Base-by-base conservation (phyloP, 371 early-diverging fungal genomes). In the Mortierella polycephala region DNA sequence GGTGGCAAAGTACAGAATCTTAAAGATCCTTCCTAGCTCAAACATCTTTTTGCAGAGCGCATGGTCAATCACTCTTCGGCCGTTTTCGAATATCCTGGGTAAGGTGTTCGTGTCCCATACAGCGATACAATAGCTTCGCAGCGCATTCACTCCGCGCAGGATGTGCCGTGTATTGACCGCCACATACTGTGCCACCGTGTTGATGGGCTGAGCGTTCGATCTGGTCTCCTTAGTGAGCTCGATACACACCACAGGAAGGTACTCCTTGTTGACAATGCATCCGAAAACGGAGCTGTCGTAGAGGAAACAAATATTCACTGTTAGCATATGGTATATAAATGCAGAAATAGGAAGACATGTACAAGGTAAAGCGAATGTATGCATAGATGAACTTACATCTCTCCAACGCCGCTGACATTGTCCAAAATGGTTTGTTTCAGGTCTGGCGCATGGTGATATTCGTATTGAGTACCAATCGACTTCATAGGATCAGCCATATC, bases 401-500 rank as follows among this genome's bases (percentile, higher is more conserved):
- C 77, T 37, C 77, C 72, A n/a, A 71, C 52, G 9, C 72, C 68
- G 8, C 64, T 60, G 9, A 77, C 69, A 9, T 62, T 62, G 39
- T 16, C 60, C 12, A 46, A 44, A 5, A 77, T 63, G 2, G 77
- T 77, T 21, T 58, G 45, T 9, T 12, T 57, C 37, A 77, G 41
- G 49, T 77, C 77, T 0, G 61, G 61, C n/a, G 69, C 40, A 21
- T 77, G 72, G 23, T 77, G 72, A 20, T 68, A 68, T 47, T 77
- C 77, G 30, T 58, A 77, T 49, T 77, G 64, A 10, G 46, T n/a
- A 3, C 71, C 77, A 10, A 59, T 45, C 12, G 71, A 62, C 58
- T 77, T 77, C 69, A 77, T 55, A 14, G 77, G 77, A 18, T 77
- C 77, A 0, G 72, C 77, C 55, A 62, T 44, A 42, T 90, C 87